Evolutionary conservation across 1,284 basidiomycete genomes (phyloP), one percentile per base, ranked within the genome.

Genomic region (Apiotrichum brassicae): DNA sequence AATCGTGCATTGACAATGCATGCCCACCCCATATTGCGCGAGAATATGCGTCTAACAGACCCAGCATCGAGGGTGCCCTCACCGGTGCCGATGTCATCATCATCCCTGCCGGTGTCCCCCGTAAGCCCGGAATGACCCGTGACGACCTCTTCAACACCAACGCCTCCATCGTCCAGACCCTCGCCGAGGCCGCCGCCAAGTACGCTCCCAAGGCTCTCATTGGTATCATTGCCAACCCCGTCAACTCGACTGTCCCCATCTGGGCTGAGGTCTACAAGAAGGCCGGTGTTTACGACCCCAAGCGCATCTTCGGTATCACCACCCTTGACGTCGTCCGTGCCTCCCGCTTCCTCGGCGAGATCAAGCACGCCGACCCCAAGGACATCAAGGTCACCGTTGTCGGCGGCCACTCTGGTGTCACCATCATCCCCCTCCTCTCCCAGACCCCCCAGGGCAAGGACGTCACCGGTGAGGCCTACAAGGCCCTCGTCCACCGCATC

Each of bases 241-340:
- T 94, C 66, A 92, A 93, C 80, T 97, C 93, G 43, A 97, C 94
- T 36, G 95, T 98, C 44, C 95, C 94, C 54, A 91, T 99, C 70
- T 90, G 92, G 46, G 90, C 84, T 41, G 92, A 97, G 75, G 85
- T 94, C 36, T 82, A 93, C 79, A 97, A 95, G 82, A 86, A 90
- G 75, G 81, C 85, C 62, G 85, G 84, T 43, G 85, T 90, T 43
- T 97, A 87, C 71, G 84, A 98, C 74, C 86, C 91, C 58, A 93
- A 87, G 78, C 82, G 82, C 62, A 73, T 98, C 58, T 97, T 97
- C 70, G 95, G 94, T 81, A 91, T 97, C 45, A 97, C 95, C 53
- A 97, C 95, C 32, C 82, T 99, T 57, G 94, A 99, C 73, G 92
- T 97, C 57, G 90, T 97, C 64, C 92, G 95, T 65, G 84, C 95